phyloP scores from a whole-genome alignment of 768 basidiomycete species.

The Mycena rosella region DNA sequence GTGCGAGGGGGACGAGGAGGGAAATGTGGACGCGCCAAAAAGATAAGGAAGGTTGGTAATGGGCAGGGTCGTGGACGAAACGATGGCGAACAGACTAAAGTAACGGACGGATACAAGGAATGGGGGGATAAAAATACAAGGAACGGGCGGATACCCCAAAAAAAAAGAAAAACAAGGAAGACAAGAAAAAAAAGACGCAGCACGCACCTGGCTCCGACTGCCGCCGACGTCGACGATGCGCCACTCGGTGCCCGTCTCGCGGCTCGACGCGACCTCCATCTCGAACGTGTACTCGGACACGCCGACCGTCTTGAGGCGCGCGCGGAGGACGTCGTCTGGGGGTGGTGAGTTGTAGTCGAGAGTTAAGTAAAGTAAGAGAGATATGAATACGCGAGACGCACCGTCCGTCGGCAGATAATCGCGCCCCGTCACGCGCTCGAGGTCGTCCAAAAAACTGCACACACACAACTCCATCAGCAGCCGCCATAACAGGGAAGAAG shows the following conservation, averaged over 20 bases:
- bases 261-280: slow-evolving; percentile 68
- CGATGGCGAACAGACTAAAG: too few relatives aligned
- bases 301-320: slow-evolving; percentile 81
- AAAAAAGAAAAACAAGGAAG: neutral
- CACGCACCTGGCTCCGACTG: slow-evolving; percentile 75
- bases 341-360: neutral
- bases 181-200: too few relatives aligned
- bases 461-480: slow-evolving; percentile 14
- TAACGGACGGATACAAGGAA: too few relatives aligned
- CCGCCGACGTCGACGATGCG: slow-evolving; percentile 85
- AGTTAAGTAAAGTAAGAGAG: neutral
- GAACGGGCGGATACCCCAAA: too few relatives aligned
- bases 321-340: slow-evolving; percentile 81
- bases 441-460: slow-evolving; percentile 75
- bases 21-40: too few relatives aligned
- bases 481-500: neutral
- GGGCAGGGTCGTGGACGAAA: too few relatives aligned
- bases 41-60: slow-evolving; percentile 6
- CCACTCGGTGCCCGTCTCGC: slow-evolving; percentile 76
- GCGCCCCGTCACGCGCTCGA: slow-evolving; percentile 73
- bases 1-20: too few relatives aligned
- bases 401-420: slow-evolving; percentile 79
- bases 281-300: slow-evolving; percentile 87
- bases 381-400: slow-evolving; percentile 40
- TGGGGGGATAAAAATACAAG: too few relatives aligned